phyloP scores from a whole-genome alignment of 2,329 filamentous ascomycete species.

The Fusarium mangiferae region DNA sequence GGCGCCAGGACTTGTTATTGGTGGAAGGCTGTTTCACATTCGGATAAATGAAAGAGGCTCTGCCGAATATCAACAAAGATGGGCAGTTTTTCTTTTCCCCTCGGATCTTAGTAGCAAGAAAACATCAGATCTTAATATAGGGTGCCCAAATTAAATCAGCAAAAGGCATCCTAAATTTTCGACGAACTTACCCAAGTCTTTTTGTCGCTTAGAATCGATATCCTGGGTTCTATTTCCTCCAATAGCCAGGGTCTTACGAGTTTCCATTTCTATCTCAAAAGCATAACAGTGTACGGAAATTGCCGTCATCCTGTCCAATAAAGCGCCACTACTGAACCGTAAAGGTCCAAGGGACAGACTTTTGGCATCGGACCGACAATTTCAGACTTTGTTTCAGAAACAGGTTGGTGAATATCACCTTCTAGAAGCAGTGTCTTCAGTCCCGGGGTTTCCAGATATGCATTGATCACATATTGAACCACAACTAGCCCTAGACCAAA shows the following conservation, averaged over 20 bases:
- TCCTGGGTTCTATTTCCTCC: no score
- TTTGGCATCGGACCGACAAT: background rate
- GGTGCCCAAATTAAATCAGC: no score
- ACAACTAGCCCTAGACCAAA: no score
- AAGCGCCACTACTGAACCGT: background rate
- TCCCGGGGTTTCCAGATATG: background rate
- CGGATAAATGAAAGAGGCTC: background rate
- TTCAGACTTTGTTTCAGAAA: background rate
- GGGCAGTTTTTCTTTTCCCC: no score
- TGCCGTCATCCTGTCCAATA: background rate
- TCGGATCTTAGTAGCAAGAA: no score
- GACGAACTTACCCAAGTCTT: no score
- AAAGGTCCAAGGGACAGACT: rapidly evolving
- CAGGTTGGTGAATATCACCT: background rate
- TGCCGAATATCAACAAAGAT: no score
- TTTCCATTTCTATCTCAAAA: background rate
- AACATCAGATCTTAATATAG: no score
- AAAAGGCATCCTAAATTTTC: no score
- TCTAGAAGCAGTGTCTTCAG: background rate
- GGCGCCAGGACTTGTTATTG: background rate
- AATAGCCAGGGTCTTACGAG: background rate
- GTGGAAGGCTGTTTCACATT: background rate
- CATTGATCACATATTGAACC: background rate
- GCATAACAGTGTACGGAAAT: background rate
- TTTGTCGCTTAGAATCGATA: no score